Percentiles rank a stretch among this genome's conserved stretches.
Conservation (phyloP, 2,329 filamentous ascomycete species). For the Diaporthe vexans region DNA sequence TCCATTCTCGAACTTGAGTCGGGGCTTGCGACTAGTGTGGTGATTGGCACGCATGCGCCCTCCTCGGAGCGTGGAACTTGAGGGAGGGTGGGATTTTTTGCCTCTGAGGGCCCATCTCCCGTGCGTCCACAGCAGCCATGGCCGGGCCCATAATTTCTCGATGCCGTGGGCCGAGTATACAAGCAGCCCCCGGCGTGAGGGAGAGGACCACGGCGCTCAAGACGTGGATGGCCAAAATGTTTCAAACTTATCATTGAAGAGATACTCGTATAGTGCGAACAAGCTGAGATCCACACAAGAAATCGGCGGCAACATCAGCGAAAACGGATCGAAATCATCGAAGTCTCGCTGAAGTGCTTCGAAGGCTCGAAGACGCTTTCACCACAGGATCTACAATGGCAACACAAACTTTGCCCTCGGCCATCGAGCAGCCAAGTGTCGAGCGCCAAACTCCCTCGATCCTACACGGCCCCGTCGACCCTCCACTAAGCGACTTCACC, state of each 20-base stretch:
- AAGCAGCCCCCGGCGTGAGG: constrained; percentile 34
- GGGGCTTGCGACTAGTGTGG: not conserved
- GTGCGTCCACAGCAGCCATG: constrained; percentile 14
- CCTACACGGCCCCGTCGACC: constrained; percentile 77
- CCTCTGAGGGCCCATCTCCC: not conserved
- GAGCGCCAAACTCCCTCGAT: constrained; percentile 64
- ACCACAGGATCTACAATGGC: constrained; percentile 26
- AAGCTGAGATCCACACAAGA: not conserved
- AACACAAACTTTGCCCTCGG: constrained; percentile 28
- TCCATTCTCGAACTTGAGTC: not conserved
- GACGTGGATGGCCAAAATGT: not conserved
- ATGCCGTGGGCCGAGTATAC: constrained; percentile 28
- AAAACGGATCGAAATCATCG: constrained; percentile 30
- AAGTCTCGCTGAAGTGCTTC: constrained; percentile 22
- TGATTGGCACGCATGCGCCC: not conserved
- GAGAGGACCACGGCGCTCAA: not conserved
- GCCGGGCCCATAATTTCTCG: constrained; percentile 17
- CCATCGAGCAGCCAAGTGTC: constrained; percentile 28
- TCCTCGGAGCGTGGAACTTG: not conserved
- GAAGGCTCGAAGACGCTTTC: constrained; percentile 35
- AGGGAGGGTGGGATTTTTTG: not conserved
- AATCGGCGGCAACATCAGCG: not conserved
- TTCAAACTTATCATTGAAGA: not conserved
- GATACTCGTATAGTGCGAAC: not conserved
- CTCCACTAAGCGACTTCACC: constrained; percentile 78